Base-by-base conservation (phyloP, 1,139 yeast species). In the Geotrichum europaeum region DNA sequence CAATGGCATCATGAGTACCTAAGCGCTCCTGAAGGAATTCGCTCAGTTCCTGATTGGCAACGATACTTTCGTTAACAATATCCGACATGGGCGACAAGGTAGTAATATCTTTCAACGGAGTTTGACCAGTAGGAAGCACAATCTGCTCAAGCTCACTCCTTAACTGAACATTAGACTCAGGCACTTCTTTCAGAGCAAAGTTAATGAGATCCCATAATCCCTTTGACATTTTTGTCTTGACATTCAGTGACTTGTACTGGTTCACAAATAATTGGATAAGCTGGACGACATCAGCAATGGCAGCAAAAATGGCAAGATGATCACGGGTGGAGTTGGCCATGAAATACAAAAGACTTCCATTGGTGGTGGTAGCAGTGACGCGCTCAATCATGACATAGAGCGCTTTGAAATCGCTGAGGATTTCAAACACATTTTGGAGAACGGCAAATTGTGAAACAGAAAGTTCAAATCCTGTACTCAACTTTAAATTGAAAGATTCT, bases 41-140 rank as follows among this genome's bases (percentile, higher is more conserved):
- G 25, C 49, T 49, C 15, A 57, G 36, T 13, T 60, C 62, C 18
- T 55, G 58, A 30, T 53, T 57, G n/a, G 24, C 53, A 4, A 45
- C 22, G 9, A 57, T 18, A 15, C 47, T 47, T 40, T 56, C 59
- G 22, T n/a, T 53, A 22, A 54, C 55, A 13, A 64, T 61, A 51
- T 68, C 73, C 2, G 70, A 70, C 63, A 69, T 65, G 1, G 73
- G 72, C 1, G 72, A 70, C 28, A 69, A 64, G 10, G 70, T 67
- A 9, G 69, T 64, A 18, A 70, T 64, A 32, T 70, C 73, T 34
- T 53, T 53, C 24, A 52, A 55, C 3, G 56, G 64, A 18, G 63
- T 40, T 60, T 64, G 64, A 2, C 63, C 60, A 4, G 66, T 52
- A 6, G 67, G 65, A 51, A 62, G 62, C 12, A 69, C 51, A 20